Evolutionary conservation across 306 rosid species (phyloP).

Genomic region (Pachyrhizus erosus): DNA sequence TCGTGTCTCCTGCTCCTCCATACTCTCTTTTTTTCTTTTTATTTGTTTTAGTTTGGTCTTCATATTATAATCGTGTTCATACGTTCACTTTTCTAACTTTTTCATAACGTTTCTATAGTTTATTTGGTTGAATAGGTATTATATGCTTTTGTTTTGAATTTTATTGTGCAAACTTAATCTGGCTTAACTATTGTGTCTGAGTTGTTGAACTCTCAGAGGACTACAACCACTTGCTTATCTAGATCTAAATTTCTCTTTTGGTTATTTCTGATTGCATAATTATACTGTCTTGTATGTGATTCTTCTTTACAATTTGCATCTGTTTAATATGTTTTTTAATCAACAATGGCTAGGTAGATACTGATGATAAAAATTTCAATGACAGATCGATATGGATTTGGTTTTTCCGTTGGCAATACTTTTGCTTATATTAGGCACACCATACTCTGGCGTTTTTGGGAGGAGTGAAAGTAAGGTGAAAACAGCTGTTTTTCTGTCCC

Average conservation of each 20-base stretch:
- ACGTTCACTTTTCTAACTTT: background rate
- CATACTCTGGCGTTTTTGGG: conserved; percentile 43
- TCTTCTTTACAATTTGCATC: no score
- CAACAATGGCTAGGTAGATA: no score
- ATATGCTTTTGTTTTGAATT: background rate
- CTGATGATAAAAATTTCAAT: no score
- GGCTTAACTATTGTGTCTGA: background rate
- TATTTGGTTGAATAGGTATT: no score
- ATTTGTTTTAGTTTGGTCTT: background rate
- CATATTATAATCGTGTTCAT: background rate
- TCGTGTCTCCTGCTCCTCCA: background rate
- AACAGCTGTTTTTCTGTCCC: conserved; percentile 59
- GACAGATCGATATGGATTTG: no score
- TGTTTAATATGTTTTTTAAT: no score
- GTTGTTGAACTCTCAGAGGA: background rate
- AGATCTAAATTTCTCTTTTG: background rate
- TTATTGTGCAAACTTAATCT: background rate
- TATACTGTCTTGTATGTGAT: no score
- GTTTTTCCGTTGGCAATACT: no score
- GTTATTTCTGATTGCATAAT: background rate
- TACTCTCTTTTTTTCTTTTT: background rate
- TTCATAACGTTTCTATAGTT: background rate
- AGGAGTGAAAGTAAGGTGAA: conserved; percentile 40
- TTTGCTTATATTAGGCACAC: background rate
- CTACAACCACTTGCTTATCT: no score